Base-by-base conservation (phyloP, 192 early-diverging fungal genomes). In the Geranomyces michiganensis region DNA sequence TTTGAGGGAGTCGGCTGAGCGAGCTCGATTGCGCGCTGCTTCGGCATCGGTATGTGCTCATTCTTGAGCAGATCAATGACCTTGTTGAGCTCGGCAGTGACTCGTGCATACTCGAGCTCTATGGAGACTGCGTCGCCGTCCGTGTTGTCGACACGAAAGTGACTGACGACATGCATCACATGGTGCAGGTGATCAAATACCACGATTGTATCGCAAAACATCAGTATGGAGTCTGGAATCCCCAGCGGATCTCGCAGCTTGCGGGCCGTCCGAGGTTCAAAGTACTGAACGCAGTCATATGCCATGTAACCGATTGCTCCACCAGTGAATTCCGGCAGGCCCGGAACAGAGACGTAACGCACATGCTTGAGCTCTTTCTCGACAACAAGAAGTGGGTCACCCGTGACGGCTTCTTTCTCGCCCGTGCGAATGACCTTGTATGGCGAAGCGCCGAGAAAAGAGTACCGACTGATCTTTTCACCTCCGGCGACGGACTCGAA, bases 261-360 rank as follows among this genome's bases (percentile, higher is more conserved):
- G 55, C 88, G 83, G 46, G 87, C 90, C 1, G 93, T 93, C 53
- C 90, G 90, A 10, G 96, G 96, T 81, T 99, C 97, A 90, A 99
- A 99, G 77, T 96, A 93, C 77, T 92, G 91, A 49, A 97, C 90
- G 67, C 96, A 98, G 77, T 99, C 97, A 80, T 96, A 99, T 48
- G 91, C 85, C 62, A 99, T 93, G 78, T 96, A 99, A 21, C 97
- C 97, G 60, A 99, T 90, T 3, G 96, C 97, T 27, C 97, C 97
- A 87, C 91, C 92, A 62, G 93, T 94, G 65, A 94, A 94, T 27
- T 81, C 73, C 62, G 94, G 95, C 49, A 98, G 76, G 6, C 91
- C 95, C 0, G 91, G 88, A 8, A 97, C 84, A 22, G 82, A 83
- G 22, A 96, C 92, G 69, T 92, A 94, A 49, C 84, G 80, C 33